These are phyloP conservation scores for Lipomyces chichibuensis DNA, from an alignment of 805 yeast genomes.

Conservation along the genomic window DNA sequence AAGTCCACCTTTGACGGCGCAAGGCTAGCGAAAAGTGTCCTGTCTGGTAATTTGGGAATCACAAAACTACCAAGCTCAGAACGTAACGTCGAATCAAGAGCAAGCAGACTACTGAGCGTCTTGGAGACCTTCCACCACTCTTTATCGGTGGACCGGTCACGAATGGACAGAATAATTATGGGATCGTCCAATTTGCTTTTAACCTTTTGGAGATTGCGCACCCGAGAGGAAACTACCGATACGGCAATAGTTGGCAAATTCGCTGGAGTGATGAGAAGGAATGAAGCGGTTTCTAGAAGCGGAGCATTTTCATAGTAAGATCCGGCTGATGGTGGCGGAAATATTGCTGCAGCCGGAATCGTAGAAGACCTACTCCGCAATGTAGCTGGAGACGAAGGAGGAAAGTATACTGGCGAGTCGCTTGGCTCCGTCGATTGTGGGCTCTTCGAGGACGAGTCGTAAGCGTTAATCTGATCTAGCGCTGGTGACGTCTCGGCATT, in stretches of 20 bases:
- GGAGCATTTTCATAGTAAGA: slow-evolving; percentile 25
- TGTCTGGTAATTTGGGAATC: slow-evolving; percentile 69
- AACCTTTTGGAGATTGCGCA: slow-evolving; percentile 39
- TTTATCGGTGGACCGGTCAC: slow-evolving; percentile 61
- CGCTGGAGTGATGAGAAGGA: slow-evolving; percentile 38
- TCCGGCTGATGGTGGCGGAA: slow-evolving; percentile 10
- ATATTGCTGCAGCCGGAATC: slow-evolving; percentile 18
- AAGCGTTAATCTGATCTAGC: not conserved
- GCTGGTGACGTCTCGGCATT: not conserved
- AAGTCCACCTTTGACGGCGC: slow-evolving; percentile 67
- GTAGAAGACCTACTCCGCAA: slow-evolving; percentile 12
- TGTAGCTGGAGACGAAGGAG: slow-evolving; percentile 22
- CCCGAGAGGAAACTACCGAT: slow-evolving; percentile 40
- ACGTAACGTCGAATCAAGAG: slow-evolving; percentile 64
- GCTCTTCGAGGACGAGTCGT: not conserved
- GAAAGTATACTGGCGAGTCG: slow-evolving; percentile 23
- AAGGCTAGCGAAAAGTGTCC: slow-evolving; percentile 56
- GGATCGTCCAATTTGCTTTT: slow-evolving; percentile 59
- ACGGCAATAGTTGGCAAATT: slow-evolving; percentile 38
- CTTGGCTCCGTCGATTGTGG: slow-evolving; percentile 3
- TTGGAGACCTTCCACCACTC: slow-evolving; percentile 79
- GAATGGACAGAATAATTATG: slow-evolving; percentile 61
- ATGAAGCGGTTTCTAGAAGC: slow-evolving; percentile 9
- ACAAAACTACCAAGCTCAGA: slow-evolving; percentile 49
- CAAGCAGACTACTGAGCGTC: slow-evolving; percentile 59